Evolutionary conservation across 1,284 basidiomycete species (phyloP), one percentile per base, ranked within the genome.

Genomic region (Ustilago sp.): DNA sequence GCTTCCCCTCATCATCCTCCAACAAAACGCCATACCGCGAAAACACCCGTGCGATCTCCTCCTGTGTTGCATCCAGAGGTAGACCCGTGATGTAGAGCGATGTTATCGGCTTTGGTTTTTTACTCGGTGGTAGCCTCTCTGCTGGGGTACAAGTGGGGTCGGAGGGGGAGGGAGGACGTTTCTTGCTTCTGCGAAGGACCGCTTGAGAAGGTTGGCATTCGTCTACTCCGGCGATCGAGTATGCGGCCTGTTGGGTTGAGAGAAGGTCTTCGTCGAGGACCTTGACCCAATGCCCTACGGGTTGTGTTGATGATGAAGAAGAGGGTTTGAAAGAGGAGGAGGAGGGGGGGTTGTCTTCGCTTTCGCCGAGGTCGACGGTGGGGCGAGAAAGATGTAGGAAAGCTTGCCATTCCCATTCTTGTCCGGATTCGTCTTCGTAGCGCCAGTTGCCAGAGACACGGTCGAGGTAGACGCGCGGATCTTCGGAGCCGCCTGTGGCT

Each of bases 221-320:
- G 62, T 79, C 68, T 9, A 64, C 77, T 1, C 74, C 73, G 7
- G 66, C 63, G 12, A 73, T 66, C 5, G 74, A 76, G 61, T 71
- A 79, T 34, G 64, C 65, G 47, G 70, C 72, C 41, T 63, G 59
- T 52, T 72, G 60, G 11, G 73, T 62, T 0, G 43, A 28, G 31
- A 91, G 85, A 85, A 94, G 94, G 88, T 91, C 90, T 88, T 98
- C 94, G 84, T 98, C 94, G 8, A 97, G 93, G 15, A 94, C 95
- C 35, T 89, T 89, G 2, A 98, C 89, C 3, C 94, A 92, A 87
- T 84, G 28, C 92, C 88, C 71, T 93, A 92, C 73, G 95, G 93
- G 79, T 94, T 93, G 39, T 94, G 50, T 23, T 47, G 53, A 11
- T 12, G 66, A 11, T 47, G 51, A 13, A 53, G 61, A 61, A 19